Base-by-base conservation (phyloP, 78 protist genomes). In the Polysphondylium violaceum region DNA sequence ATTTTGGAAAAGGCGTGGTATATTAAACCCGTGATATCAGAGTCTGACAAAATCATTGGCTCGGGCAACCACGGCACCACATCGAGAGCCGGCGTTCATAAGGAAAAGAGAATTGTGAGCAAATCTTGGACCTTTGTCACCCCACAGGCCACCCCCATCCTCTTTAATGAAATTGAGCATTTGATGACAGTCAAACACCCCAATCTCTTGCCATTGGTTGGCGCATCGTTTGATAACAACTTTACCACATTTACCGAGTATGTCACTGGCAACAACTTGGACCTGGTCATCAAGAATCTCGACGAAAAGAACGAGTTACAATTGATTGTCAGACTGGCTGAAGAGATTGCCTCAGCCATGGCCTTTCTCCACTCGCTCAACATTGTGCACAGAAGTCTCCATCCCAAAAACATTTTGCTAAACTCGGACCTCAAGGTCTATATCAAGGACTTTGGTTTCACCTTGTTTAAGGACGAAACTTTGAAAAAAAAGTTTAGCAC, bases 181-280 rank as follows among this genome's bases (percentile, higher is more conserved):
- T 83, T 83, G 55, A 60, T 83, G 17, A 44, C 91, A 16, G 69
- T 83, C 47, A 83, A 83, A 43, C 91, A 83, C 59, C 91, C 91
- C 38, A 83, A 83, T 59, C 41, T 83, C 3, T 69, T 83, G 59
- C 53, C 91, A 41, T 83, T 83, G 29, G 47, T 71, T 17, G 91
- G 91, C 0, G 91, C 91, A 58, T 69, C 79, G 17, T 68, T 83
- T 69, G 76, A 60, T 6, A 35, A 40, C 14, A 67, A 21, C 0
- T 83, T 83, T 17, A 38, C 40, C 21, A 83, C 79, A 0, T 83
- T 55, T 19, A 25, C 91, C 16, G 91, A 83, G 27, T 83, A 83
- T 83, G 44, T 83, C 25, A 83, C 91, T 43, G 91, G 76, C 31
- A 83, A 74, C 19, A 83, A 59, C 33, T 83, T 83, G 19, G 91